These are phyloP conservation scores for Phyllosticta citriasiana DNA, from an alignment of 2,329 filamentous ascomycete genomes.

Conservation along the genomic window DNA sequence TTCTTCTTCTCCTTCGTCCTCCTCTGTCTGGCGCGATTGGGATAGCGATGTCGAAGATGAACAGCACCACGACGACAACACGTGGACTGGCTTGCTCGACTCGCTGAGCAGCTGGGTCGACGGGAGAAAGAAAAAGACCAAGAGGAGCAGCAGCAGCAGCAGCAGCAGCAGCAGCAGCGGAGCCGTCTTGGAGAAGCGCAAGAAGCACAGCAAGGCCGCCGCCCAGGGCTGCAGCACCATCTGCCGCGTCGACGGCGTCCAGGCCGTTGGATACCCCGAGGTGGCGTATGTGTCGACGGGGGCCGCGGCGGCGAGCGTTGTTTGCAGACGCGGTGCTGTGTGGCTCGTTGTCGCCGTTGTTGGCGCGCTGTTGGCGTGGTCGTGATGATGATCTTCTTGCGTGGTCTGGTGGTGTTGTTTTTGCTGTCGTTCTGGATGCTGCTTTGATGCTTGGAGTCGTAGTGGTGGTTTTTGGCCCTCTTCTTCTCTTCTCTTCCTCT, in stretches of 20 bases:
- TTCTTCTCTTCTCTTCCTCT: too few relatives aligned
- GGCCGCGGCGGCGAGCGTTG: not conserved
- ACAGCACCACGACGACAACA: not conserved
- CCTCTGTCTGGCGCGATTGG: not conserved
- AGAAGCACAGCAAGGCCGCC: constrained; percentile 9
- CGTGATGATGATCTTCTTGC: not conserved
- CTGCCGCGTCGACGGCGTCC: constrained; percentile 28
- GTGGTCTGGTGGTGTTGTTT: too few relatives aligned
- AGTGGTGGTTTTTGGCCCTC: too few relatives aligned
- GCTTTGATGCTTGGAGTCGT: too few relatives aligned
- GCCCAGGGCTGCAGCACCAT: constrained; percentile 18
- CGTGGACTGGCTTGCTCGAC: not conserved
- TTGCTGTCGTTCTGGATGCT: too few relatives aligned
- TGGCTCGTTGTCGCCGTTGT: constrained; percentile 16
- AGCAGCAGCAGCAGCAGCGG: not conserved
- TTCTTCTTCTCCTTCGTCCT: too few relatives aligned
- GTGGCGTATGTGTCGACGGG: constrained; percentile 17
- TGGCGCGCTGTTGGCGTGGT: not conserved
- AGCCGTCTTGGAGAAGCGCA: constrained; percentile 12
- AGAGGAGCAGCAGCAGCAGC: too few relatives aligned
- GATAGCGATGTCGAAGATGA: not conserved
- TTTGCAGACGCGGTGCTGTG: constrained; percentile 1
- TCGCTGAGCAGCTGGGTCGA: not conserved
- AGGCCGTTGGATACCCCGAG: constrained; percentile 25
- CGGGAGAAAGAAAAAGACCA: not conserved